phyloP scores from a whole-genome alignment of 345 rosid genomes.

The Barbarea vulgaris region DNA sequence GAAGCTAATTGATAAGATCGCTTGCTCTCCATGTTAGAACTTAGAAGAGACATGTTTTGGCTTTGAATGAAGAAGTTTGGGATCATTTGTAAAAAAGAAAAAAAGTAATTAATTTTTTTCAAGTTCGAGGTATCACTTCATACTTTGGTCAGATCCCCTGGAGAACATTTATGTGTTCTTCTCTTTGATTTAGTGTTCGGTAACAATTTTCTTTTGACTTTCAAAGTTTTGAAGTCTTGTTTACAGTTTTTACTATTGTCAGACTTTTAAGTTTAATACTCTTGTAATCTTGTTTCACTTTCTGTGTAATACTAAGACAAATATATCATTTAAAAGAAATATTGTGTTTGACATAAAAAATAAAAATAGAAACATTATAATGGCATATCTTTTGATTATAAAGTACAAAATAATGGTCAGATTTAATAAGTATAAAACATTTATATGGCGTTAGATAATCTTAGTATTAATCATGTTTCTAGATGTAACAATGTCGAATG shows the following conservation, averaged over 20 bases:
- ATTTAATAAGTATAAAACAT: neutral
- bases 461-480: too few species aligned
- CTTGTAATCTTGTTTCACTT: neutral
- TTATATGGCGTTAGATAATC: neutral
- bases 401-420: neutral
- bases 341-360: neutral
- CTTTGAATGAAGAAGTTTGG: constrained; percentile 27
- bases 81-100: constrained; percentile 17
- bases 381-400: neutral
- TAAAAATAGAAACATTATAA: neutral
- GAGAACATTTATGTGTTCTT: neutral
- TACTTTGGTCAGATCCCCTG: neutral
- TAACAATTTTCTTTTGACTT: neutral
- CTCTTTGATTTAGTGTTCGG: constrained; percentile 6
- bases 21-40: constrained; percentile 24
- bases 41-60: constrained; percentile 27
- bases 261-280: neutral
- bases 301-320: neutral
- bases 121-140: neutral
- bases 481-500: too few species aligned
- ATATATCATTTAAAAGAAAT: neutral
- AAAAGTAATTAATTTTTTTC: neutral
- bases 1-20: constrained; percentile 31
- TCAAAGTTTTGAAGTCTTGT: neutral
- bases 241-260: neutral